phyloP scores from a whole-genome alignment of 2,329 filamentous ascomycete genomes.

The Bipolaris sorokiniana region DNA sequence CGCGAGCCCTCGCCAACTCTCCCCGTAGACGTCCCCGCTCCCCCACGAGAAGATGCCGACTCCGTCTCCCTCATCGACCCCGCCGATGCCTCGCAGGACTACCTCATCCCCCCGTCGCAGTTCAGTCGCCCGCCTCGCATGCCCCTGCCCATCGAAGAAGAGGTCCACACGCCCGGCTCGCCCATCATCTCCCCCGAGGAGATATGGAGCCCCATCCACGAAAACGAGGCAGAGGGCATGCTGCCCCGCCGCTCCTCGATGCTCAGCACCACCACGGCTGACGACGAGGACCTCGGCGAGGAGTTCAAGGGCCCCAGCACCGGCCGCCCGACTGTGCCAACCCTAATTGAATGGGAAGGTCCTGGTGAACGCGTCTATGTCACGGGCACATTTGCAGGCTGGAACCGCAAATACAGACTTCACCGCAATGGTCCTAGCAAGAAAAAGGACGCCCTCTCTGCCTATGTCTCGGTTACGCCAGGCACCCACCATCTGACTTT shows the following conservation, averaged over 20 bases:
- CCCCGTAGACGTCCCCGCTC: slow-evolving; percentile 50
- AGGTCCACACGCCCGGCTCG: slow-evolving; percentile 85
- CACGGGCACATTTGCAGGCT: slow-evolving; percentile 95
- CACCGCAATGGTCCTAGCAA: slow-evolving; percentile 66
- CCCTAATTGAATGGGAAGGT: slow-evolving; percentile 81
- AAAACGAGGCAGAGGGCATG: slow-evolving; percentile 55
- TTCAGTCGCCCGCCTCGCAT: slow-evolving; percentile 79
- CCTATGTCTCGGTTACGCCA: slow-evolving; percentile 81
- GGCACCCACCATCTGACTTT: slow-evolving; percentile 98
- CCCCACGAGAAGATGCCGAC: slow-evolving; percentile 25
- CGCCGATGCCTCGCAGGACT: slow-evolving; percentile 42
- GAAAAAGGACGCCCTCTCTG: slow-evolving; percentile 68
- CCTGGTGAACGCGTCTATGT: slow-evolving; percentile 92
- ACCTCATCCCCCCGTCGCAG: slow-evolving; percentile 51
- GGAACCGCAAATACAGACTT: slow-evolving; percentile 92
- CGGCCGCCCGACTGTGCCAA: slow-evolving; percentile 80
- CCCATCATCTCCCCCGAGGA: slow-evolving; percentile 81
- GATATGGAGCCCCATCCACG: slow-evolving; percentile 55
- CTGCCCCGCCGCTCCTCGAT: slow-evolving; percentile 63
- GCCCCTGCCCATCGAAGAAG: slow-evolving; percentile 91
- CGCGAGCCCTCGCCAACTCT: slow-evolving; percentile 36
- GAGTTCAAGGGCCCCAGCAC: slow-evolving; percentile 68
- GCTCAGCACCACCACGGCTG: slow-evolving; percentile 65
- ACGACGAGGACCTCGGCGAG: slow-evolving; percentile 69
- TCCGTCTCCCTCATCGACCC: slow-evolving; percentile 35